Base-by-base conservation (phyloP, 2,329 filamentous ascomycete species). In the Colletotrichum sp. region DNA sequence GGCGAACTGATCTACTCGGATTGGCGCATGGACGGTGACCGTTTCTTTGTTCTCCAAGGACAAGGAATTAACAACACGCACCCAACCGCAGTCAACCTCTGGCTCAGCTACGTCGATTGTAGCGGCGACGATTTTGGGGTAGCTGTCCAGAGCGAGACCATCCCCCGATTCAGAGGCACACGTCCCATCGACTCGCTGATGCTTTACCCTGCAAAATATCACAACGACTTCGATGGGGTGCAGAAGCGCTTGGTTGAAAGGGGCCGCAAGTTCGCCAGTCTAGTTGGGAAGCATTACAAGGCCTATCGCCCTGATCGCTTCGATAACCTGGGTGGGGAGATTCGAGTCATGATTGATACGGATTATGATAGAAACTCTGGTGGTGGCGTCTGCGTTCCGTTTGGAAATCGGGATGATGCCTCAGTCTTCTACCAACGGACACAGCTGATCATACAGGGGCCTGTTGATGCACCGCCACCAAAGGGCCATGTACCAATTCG, bases 271-370 rank as follows among this genome's bases (percentile, higher is more conserved):
- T 89, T 88, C 54, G 85, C 87, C 76, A 77, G 77, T 11, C 82
- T 88, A 0, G 83, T 83, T 2, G 87, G 86, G 3, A 85, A 84
- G 70, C 82, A 87, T 71, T 89, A 87, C 79, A 88, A 87, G 78
- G 78, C 83, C 21, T 88, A 88, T 27, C 61, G 64, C 33, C 73
- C 76, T 81, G 77, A 12, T 12, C 31, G 8, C 80, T 83, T 24
- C 6, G 18, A 21, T 5, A 11, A 13, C 13, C 2, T 27, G 2
- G 7, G 18, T 16, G 24, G 54, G 16, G 69, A 75, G 71, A 76
- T 38, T 61, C 57, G 27, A 8, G 57, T 15, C 13, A 36, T 34
- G 18, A 15, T 34, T 13, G 18, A 21, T 21, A 9, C n/a, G n/a
- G 36, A 64, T 8, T 13, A 38, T 6, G 24, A 54, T 16, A 59